These are phyloP conservation scores for Fusarium setosum DNA, from an alignment of 2,329 filamentous ascomycete species.

Conservation along the genomic window DNA sequence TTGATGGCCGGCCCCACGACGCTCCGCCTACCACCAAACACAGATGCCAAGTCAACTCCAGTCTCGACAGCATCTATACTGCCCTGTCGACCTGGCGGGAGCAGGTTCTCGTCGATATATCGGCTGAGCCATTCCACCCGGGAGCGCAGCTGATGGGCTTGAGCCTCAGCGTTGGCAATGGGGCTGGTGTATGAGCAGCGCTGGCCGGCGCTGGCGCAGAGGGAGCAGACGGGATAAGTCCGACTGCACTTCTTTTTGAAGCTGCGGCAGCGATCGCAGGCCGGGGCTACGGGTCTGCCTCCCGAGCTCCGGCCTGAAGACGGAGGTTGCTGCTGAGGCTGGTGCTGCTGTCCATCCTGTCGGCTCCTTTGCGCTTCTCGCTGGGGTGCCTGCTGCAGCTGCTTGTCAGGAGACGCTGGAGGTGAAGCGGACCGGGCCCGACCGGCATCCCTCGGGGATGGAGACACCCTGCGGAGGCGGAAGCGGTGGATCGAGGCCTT, in stretches of 20 bases:
- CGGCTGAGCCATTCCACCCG: conserved; percentile 54
- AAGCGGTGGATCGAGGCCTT: conserved; percentile 43
- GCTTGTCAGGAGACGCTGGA: conserved; percentile 31
- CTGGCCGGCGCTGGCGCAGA: conserved; percentile 53
- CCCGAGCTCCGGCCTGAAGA: conserved; percentile 1
- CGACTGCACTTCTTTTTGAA: conserved; percentile 60
- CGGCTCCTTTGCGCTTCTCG: conserved; percentile 34
- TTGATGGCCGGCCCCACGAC: neutral
- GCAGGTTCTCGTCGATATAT: conserved; percentile 50
- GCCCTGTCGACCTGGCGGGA: conserved; percentile 25
- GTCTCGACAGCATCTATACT: conserved; percentile 52
- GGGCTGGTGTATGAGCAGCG: conserved; percentile 50
- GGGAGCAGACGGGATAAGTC: conserved; percentile 53
- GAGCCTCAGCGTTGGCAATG: conserved; percentile 46
- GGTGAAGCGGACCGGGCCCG: conserved; percentile 45
- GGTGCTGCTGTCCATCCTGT: conserved; percentile 14
- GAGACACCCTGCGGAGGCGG: conserved; percentile 40
- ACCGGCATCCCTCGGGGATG: conserved; percentile 36
- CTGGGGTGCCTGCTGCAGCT: conserved; percentile 7
- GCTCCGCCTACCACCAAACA: conserved; percentile 11
- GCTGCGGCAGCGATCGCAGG: conserved; percentile 56
- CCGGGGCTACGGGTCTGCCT: conserved; percentile 29
- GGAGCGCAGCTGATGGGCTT: conserved; percentile 52
- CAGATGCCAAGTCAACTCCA: conserved; percentile 43
- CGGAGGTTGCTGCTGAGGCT: neutral